Evolutionary conservation across 2,329 filamentous ascomycete genomes (phyloP), one percentile per base, ranked within the genome.

Genomic region (Didymella pinodella): DNA sequence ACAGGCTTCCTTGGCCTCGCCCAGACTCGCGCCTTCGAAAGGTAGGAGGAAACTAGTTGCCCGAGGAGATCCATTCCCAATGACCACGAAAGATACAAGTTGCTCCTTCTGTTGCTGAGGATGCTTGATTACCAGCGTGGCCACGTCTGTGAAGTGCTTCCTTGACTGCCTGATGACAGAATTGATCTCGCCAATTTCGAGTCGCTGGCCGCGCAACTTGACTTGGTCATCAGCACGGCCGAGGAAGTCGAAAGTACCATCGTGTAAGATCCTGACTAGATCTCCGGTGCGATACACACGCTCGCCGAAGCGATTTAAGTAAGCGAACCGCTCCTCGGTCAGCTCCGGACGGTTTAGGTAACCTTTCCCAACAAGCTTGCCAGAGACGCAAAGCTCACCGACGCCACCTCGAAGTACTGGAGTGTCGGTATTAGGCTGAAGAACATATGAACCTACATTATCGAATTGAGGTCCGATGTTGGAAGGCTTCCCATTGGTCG

Each of bases 171-270:
- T 88, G 67, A 97, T 92, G 8, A 90, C 86, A 48, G 93, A 88
- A 66, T 96, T 95, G 75, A 97, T 96, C 78, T 98, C 93, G 0
- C 90, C 91, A 60, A 96, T 90, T 70, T 98, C 94, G 0, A 98
- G 83, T 14, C 93, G 84, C 74, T 97, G 93, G 0, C 93, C 93
- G 11, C 94, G 87, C 3, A 97, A 83, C 74, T 98, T 98, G 62
- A 97, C 89, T 76, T 98, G 93, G 54, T 96, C 92, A 71, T 98
- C 94, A 6, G 90, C 90, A 14, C 94, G 86, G 2, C 94, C 93
- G 2, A 96, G 82, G 71, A 97, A 97, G 55, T 94, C 90, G 65
- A 97, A 93, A 43, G 89, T 92, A 0, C 87, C 88, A 73, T 97
- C 90, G 52, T 92, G 83, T 7, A 96, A 78, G 16, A 96, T 83